Base-by-base conservation (phyloP, 2,329 filamentous ascomycete species). In the Ascochyta viciae-villosae region DNA sequence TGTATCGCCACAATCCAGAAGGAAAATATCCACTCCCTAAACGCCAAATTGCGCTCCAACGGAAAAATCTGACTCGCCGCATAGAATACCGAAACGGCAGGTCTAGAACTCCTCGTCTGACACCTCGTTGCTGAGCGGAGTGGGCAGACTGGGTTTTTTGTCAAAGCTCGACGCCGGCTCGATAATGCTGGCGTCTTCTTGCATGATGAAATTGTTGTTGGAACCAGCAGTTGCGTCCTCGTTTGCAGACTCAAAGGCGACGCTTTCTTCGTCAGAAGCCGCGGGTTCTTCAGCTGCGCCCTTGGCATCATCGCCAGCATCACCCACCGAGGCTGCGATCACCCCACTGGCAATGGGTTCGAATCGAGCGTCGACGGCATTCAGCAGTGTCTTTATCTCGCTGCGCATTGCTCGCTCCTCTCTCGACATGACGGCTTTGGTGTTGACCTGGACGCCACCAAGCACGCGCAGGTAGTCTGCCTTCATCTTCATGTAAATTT, bases 391-490 rank as follows among this genome's bases (percentile, higher is more conserved):
- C 52, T 53, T 59, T 13, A 73, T 52, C 1, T 64, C 63, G 1
- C 23, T 42, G 34, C 59, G 63, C 47, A 74, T 4, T 0, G 35
- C 34, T 1, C 50, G 39, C 37, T 70, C 65, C 12, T 60, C 57
- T 22, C 57, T 62, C 1, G 62, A 46, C 51, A 64, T 44, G 23
- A 50, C 41, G 1, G 57, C 45, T 24, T 27, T 37, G 16, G 46
- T 8, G 10, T 44, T 44, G 31, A 63, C 42, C 37, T 64, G 13
- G 2, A 62, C 54, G 22, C 71, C 69, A 26, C 70, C 72, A 13
- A 79, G 57, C 6, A 74, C 67, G 2, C 58, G 69, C 56, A 73
- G 63, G 57, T 80, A 80, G 47, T 80, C 76, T 1, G 58, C 61
- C 7, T 63, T 61, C 67, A 79, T 77, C 19, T 57, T 55, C 1